Evolutionary conservation across 148 eudicot genomes (phyloP), one percentile per base, ranked within the genome.

Genomic region (Camellia granthamiana): DNA sequence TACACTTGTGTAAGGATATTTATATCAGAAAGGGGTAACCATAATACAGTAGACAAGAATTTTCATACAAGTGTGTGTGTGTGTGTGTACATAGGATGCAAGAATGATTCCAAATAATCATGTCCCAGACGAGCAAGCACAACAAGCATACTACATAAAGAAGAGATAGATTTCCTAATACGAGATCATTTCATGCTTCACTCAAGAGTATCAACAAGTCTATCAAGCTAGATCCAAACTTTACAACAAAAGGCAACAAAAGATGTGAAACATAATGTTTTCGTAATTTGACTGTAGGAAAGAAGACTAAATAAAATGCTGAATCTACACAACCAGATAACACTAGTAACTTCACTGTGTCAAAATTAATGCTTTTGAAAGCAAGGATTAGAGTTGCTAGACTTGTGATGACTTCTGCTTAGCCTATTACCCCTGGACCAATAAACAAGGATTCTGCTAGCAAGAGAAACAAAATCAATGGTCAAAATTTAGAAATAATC

Each of bases 21-120:
- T 12, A 7, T 42, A 41, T 74, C 19, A 51, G 21, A 30, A 13
- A 77, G 21, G 13, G 42, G 66, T 64, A n/a, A 12, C 71, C 23
- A 38, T 16, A 75, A 19, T 58, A 38, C 11, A 10, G 9, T 54
- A 56, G 56, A 56, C 14, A 47, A 19, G 43, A 5, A 1, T 42
- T 52, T 18, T 58, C 75, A 21, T 43, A 0, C 5, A 1, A 6
- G 52, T 16, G 10, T 42, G 64, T 58, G 5, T 75, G 5, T 75
- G 23, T 23, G 30, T 23, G 30, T 23, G 9, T 73, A 16, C 54
- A 16, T 4, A 5, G 19, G 47, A 38, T 7, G 21, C 46, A 74
- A 74, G 77, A 56, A 74, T 30, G 30, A 52, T 59, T 74, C 19
- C 30, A 54, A 23, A 47, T 10, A 46, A 77, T 76, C 69, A 77